Conservation (phyloP, 441 rosid genomes). For the Bocquillonia castaneifolia region DNA sequence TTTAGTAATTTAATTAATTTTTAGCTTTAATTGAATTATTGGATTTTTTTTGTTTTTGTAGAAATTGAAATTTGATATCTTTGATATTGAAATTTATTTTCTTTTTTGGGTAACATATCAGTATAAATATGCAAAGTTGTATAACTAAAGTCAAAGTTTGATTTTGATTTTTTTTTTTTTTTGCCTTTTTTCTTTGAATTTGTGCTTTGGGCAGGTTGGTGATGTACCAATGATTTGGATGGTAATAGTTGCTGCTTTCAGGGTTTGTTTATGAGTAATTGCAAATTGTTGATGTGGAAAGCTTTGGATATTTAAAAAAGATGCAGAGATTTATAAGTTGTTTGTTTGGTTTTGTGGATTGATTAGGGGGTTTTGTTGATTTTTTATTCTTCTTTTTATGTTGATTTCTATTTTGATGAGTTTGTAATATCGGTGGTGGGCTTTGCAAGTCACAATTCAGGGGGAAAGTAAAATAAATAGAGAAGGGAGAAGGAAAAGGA, state of each 20-base stretch:
- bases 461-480: conserved; percentile 10
- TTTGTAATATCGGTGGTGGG: conserved; percentile 24
- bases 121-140: background rate
- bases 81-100: background rate
- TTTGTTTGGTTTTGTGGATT: conserved; percentile 76
- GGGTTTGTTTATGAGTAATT: conserved; percentile 30
- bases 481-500: conserved; percentile 15
- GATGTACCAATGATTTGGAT: conserved; percentile 29
- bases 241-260: conserved; percentile 21
- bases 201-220: conserved; percentile 39
- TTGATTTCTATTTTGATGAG: conserved; percentile 12
- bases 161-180: conserved; percentile 8
- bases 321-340: conserved; percentile 62
- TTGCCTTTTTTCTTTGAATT: conserved; percentile 3
- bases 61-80: background rate
- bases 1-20: background rate
- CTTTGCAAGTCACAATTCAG: conserved; percentile 17
- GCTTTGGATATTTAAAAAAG: conserved; percentile 32
- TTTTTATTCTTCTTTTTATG: conserved; percentile 15
- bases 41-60: background rate
- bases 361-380: conserved; percentile 33
- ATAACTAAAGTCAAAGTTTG: conserved; percentile 5
- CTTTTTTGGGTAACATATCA: background rate
- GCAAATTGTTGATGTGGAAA: conserved; percentile 33
- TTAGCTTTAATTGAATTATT: background rate